Evolutionary conservation across 352 stramenopile genomes (phyloP).

Genomic region (Lagenidium giganteum): DNA sequence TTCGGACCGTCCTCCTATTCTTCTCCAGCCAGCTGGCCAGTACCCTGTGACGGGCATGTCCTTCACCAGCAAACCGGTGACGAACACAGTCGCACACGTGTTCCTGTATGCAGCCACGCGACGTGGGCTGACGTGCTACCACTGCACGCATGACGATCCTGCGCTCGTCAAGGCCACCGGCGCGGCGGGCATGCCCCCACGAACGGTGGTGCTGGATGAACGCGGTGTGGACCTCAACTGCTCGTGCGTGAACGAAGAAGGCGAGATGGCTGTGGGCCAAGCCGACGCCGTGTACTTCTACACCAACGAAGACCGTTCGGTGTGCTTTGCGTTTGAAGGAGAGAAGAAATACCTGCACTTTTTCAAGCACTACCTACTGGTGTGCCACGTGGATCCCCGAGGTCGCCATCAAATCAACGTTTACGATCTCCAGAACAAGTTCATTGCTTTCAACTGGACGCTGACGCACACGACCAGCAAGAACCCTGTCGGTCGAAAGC

Average conservation of each 20-base stretch:
- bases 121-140: conserved; percentile 78
- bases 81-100: conserved; percentile 48
- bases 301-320: conserved; percentile 80
- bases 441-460: conserved; percentile 90
- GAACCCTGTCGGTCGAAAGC: background rate
- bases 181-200: conserved; percentile 46
- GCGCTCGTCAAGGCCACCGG: conserved; percentile 66
- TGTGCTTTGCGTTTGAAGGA: conserved; percentile 87
- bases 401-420: conserved; percentile 85
- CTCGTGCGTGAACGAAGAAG: conserved; percentile 81
- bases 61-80: conserved; percentile 77
- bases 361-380: conserved; percentile 86
- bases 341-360: conserved; percentile 85
- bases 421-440: conserved; percentile 92
- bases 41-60: conserved; percentile 70
- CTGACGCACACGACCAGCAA: conserved; percentile 30
- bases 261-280: conserved; percentile 78
- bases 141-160: conserved; percentile 79
- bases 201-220: conserved; percentile 76
- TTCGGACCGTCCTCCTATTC: conserved; percentile 55
- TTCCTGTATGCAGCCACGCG: conserved; percentile 79
- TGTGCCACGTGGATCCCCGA: conserved; percentile 77
- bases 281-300: conserved; percentile 88
- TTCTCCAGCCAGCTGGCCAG: conserved; percentile 76
- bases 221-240: conserved; percentile 78